These are phyloP conservation scores for Kokia cookei DNA, from an alignment of 441 rosid species.

Conservation along the genomic window DNA sequence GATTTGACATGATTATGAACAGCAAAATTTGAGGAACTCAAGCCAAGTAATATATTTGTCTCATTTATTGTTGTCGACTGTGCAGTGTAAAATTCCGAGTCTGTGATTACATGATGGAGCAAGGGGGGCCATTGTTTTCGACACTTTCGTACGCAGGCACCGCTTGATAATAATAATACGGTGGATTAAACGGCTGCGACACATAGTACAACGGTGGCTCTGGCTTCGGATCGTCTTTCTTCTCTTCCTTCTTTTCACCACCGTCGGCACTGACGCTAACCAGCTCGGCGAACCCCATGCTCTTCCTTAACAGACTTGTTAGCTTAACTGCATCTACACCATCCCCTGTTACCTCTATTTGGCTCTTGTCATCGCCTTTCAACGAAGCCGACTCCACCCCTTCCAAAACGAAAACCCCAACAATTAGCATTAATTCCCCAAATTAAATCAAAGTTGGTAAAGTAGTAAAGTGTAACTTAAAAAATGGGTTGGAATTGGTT, in stretches of 20 bases:
- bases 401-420: neutral
- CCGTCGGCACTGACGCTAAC: slow-evolving; percentile 26
- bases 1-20: neutral
- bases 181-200: neutral
- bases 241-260: slow-evolving; percentile 10
- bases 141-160: slow-evolving; percentile 4
- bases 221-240: neutral
- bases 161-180: slow-evolving; percentile 5
- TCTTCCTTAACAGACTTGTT: slow-evolving; percentile 27
- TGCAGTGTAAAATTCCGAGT: neutral
- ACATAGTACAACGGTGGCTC: neutral
- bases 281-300: slow-evolving; percentile 37
- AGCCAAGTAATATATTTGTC: neutral
- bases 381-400: slow-evolving; percentile 40
- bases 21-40: neutral
- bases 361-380: slow-evolving; percentile 41
- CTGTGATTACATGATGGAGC: slow-evolving; percentile 26
- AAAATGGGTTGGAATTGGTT: no score
- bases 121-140: slow-evolving; percentile 12
- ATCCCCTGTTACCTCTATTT: slow-evolving; percentile 48
- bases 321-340: slow-evolving; percentile 34
- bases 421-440: neutral
- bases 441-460: neutral
- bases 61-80: neutral
- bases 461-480: no score